Conservation (phyloP, 2,329 filamentous ascomycete species). For the Aureobasidium musti region DNA sequence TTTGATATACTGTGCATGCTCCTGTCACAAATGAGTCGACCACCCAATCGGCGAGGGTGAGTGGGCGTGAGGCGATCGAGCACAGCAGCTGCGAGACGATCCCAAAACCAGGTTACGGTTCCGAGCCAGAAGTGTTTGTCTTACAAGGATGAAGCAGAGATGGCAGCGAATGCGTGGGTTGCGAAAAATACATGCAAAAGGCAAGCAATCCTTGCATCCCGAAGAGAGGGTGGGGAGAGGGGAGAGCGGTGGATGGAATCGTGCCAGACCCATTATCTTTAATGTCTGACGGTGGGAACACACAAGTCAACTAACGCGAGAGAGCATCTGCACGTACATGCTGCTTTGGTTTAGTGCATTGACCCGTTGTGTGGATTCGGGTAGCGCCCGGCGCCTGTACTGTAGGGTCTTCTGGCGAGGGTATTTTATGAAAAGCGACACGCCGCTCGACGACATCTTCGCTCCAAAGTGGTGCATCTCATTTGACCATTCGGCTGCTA, state of each 20-base stretch:
- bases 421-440: conserved; percentile 21
- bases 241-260: conserved; percentile 27
- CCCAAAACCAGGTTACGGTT: conserved; percentile 24
- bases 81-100: conserved; percentile 21
- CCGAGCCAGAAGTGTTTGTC: conserved; percentile 11
- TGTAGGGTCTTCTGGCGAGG: conserved; percentile 25
- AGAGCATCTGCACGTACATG: conserved; percentile 30
- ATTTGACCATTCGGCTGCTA: conserved; percentile 24
- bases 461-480: conserved; percentile 12
- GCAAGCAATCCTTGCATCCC: conserved; percentile 27
- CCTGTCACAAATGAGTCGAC: conserved; percentile 10
- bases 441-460: conserved; percentile 21
- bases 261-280: conserved; percentile 29
- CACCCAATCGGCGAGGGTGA: conserved; percentile 11
- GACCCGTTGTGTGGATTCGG: conserved; percentile 28
- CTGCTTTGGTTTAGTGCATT: conserved; percentile 30
- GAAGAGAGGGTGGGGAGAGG: conserved; percentile 15
- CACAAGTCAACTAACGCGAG: conserved; percentile 28
- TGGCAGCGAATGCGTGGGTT: conserved; percentile 18
- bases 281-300: conserved; percentile 30
- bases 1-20: conserved; percentile 27
- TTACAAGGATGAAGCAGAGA: conserved; percentile 18
- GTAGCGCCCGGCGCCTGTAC: conserved; percentile 29
- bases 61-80: conserved; percentile 21
- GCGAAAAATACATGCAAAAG: conserved; percentile 22